These are phyloP conservation scores for Guillardia theta DNA, from an alignment of 78 protist genomes.

Conservation along the genomic window DNA sequence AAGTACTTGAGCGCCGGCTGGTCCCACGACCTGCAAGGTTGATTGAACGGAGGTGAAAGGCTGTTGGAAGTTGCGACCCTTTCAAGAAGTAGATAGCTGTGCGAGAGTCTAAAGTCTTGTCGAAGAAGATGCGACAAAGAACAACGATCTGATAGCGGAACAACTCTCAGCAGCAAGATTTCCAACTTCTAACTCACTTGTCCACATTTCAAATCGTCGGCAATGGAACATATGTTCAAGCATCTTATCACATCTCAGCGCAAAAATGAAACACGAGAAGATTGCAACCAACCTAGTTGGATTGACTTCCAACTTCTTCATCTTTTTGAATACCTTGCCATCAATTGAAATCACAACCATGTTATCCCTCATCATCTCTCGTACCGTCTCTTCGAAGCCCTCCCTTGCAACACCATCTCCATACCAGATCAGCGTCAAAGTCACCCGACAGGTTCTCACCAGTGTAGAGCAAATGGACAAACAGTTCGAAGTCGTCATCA, in stretches of 20 bases:
- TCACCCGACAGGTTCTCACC: not conserved
- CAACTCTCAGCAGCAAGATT: not conserved
- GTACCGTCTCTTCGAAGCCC: not conserved
- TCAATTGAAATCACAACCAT: not conserved
- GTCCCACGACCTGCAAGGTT: not conserved
- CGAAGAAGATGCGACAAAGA: not conserved
- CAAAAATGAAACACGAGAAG: too few species aligned
- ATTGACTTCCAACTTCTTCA: not conserved
- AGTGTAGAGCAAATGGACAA: not conserved
- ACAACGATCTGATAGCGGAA: not conserved
- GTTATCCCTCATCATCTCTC: not conserved
- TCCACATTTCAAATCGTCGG: not conserved
- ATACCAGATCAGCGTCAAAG: not conserved
- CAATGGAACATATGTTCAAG: not conserved
- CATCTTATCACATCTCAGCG: too few species aligned
- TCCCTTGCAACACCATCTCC: not conserved
- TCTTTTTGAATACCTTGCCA: not conserved
- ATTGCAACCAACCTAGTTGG: too few species aligned
- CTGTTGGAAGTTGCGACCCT: not conserved
- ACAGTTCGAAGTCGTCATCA: not conserved
- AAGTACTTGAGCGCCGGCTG: not conserved
- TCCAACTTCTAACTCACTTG: not conserved
- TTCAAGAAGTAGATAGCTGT: not conserved
- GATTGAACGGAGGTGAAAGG: not conserved
- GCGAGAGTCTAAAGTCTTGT: not conserved